phyloP scores from a whole-genome alignment of 2,329 filamentous ascomycete species.

The Diaporthe sp. region DNA sequence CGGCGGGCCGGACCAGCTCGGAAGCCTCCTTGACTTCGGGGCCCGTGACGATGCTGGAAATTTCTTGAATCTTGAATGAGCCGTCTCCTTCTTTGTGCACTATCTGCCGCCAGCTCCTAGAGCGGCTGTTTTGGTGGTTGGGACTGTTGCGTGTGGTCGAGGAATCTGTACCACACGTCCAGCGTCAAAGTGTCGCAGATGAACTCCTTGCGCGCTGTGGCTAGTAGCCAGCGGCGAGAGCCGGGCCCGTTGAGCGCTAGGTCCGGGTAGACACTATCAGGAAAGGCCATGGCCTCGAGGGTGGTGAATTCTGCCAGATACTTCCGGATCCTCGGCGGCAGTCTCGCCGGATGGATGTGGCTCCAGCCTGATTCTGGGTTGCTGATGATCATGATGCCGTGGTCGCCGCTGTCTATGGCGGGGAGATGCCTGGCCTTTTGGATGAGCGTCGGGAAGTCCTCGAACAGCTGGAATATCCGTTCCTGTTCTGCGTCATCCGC shows the following conservation, averaged over 20 bases:
- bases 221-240: conserved; percentile 36
- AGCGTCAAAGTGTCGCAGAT: conserved; percentile 19
- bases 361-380: conserved; percentile 16
- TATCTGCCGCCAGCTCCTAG: conserved; percentile 16
- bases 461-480: conserved; percentile 2
- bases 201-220: conserved; percentile 30
- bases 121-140: conserved; percentile 12
- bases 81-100: neutral
- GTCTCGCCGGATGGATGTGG: neutral
- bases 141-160: neutral
- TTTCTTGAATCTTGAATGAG: neutral
- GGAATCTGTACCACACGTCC: conserved; percentile 26
- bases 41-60: neutral
- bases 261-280: neutral
- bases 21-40: neutral
- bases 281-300: neutral
- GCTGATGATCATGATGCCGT: conserved; percentile 18
- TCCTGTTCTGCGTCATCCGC: conserved; percentile 1
- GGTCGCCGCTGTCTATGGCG: neutral
- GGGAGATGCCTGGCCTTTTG: neutral
- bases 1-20: neutral
- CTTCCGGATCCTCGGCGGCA: conserved; percentile 24
- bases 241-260: neutral
- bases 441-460: conserved; percentile 36
- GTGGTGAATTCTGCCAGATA: conserved; percentile 31